A percentile compares a stretch with the other conserved stretches of the same genome.
Evolutionary conservation across 1,139 yeast genomes (phyloP).

Genomic region (Zygosaccharomyces sapae): DNA sequence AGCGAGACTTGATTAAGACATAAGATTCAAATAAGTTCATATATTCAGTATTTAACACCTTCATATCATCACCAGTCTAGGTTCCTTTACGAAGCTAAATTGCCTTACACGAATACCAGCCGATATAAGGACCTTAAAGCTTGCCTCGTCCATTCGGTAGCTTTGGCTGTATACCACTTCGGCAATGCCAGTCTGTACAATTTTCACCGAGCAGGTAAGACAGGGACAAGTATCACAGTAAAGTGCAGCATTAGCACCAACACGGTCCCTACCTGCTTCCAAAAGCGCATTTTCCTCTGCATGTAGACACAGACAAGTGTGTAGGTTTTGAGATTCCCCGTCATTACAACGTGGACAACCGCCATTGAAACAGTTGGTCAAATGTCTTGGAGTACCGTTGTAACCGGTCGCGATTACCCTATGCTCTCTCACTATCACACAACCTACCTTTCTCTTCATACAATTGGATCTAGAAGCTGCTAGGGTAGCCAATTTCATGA

Average conservation of each 20-base stretch:
- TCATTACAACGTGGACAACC: conserved; percentile 86
- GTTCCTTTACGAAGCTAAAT: conserved; percentile 41
- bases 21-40: background rate
- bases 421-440: conserved; percentile 82
- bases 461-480: conserved; percentile 93
- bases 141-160: conserved; percentile 81
- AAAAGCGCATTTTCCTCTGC: conserved; percentile 95
- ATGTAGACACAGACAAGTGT: conserved; percentile 88
- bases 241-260: conserved; percentile 57
- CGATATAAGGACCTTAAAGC: conserved; percentile 64
- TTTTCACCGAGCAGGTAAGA: conserved; percentile 88
- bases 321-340: conserved; percentile 62
- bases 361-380: conserved; percentile 87
- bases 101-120: conserved; percentile 77
- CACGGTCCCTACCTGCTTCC: conserved; percentile 89
- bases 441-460: conserved; percentile 95
- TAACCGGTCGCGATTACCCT: conserved; percentile 94
- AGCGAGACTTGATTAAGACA: conserved; percentile 43
- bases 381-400: conserved; percentile 91
- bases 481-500: conserved; percentile 86
- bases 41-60: background rate
- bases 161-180: conserved; percentile 95
- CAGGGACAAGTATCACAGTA: conserved; percentile 98
- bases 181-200: conserved; percentile 83
- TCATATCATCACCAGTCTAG: conserved; percentile 27